Evolutionary conservation across 2,329 filamentous ascomycete genomes (phyloP).

Genomic region (Diplodia corticola): DNA sequence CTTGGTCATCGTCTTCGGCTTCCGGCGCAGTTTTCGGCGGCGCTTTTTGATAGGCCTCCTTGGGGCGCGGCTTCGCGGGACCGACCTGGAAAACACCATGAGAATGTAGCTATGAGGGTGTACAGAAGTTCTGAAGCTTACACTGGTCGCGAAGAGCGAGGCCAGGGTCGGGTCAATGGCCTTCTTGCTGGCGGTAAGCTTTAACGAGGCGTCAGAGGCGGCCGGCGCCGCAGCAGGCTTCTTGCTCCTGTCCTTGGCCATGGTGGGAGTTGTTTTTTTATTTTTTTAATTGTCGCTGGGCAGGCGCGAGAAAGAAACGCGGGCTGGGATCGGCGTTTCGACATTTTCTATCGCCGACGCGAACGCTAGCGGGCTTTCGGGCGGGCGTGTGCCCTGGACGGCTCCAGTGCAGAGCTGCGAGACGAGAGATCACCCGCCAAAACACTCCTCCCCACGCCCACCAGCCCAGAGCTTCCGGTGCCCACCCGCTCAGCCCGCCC

Average conservation of each 20-base stretch:
- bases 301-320: constrained; percentile 12
- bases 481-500: background rate
- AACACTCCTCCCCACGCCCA: background rate
- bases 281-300: background rate
- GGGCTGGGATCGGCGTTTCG: constrained; percentile 19
- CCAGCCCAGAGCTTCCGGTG: constrained; percentile 3
- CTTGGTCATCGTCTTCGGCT: constrained; percentile 53
- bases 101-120: background rate
- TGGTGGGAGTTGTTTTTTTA: constrained; percentile 24
- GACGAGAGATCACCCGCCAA: constrained; percentile 15
- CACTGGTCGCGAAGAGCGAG: constrained; percentile 50
- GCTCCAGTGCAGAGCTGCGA: constrained; percentile 17
- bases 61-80: constrained; percentile 41
- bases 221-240: background rate
- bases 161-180: constrained; percentile 47
- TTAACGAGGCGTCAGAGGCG: constrained; percentile 23
- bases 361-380: constrained; percentile 9
- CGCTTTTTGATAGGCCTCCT: constrained; percentile 40
- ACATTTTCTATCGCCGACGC: constrained; percentile 15
- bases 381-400: constrained; percentile 18
- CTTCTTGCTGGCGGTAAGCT: constrained; percentile 34
- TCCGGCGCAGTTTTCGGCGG: constrained; percentile 29
- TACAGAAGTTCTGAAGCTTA: constrained; percentile 29
- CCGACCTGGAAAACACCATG: constrained; percentile 33
- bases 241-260: constrained; percentile 35